Base-by-base conservation (phyloP, 148 eudicot species). In the Linanthus parryae region DNA sequence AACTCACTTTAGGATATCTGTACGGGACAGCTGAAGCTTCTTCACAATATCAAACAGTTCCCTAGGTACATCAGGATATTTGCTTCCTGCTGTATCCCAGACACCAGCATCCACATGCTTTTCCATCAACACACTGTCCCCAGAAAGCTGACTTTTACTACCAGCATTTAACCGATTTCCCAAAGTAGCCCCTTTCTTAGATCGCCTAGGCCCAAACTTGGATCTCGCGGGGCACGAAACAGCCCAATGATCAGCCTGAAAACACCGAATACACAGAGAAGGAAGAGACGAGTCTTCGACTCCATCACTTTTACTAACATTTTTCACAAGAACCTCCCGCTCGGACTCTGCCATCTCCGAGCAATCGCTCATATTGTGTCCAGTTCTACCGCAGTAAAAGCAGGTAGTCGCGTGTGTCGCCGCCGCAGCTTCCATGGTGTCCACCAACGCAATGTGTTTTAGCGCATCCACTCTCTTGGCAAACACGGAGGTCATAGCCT, bases 161-260 rank as follows among this genome's bases (percentile, higher is more conserved):
- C 24, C 33, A 15, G 48, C 45, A 19, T 24, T 52, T 22, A 0
- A 1, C 19, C 11, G 23, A 37, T 45, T 25, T 26, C n/a, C 15
- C 15, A 44, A 20, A 47, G 43, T 22, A 34, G 52, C 24, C 19
- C 28, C 15, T 15, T 35, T 18, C 25, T 44, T 20, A 11, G 30
- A n/a, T 39, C 12, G 38, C 16, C 28, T 31, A 35, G 58, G 48
- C 42, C 24, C 51, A 20, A 44, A 47, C 31, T 27, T 31, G n/a
- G 67, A 42, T 56, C 24, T 51, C 36, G 48, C 35, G 6, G 86
- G 79, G 31, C 86, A 80, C 15, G 72, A 45, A 58, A 51, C 56
- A 55, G 86, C 86, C 86, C 82, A 80, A 56, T 80, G 85, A 46
- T 63, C 72, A 18, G 61, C 62, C 72, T 61, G 68, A 61, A 76